phyloP scores from a whole-genome alignment of 1,284 basidiomycete genomes.

The Entoloma clypeatum region DNA sequence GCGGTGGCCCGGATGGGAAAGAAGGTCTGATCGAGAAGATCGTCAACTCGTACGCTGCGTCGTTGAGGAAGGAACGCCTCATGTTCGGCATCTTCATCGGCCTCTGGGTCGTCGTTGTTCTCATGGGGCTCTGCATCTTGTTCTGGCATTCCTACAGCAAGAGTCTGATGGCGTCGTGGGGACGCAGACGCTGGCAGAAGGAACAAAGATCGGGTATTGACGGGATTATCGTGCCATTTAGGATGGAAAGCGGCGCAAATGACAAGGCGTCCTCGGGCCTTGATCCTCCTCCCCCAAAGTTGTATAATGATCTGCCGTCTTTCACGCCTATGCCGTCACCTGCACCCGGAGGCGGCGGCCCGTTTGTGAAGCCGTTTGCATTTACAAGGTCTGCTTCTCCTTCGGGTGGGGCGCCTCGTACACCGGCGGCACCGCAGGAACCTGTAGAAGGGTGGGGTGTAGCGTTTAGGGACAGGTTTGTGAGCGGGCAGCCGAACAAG shows the following conservation, averaged over 20 bases:
- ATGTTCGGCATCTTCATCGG: constrained; percentile 82
- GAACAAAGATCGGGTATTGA: constrained; percentile 49
- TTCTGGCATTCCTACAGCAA: constrained; percentile 64
- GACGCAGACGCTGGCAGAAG: constrained; percentile 46
- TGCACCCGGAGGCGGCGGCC: constrained; percentile 32
- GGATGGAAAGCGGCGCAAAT: too few relatives aligned
- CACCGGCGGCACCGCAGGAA: constrained; percentile 21
- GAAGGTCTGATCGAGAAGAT: constrained; percentile 72
- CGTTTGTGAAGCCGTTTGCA: constrained; percentile 39
- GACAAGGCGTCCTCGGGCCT: too few relatives aligned
- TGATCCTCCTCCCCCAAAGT: too few relatives aligned
- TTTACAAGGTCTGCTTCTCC: constrained; percentile 31
- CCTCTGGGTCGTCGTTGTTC: constrained; percentile 73
- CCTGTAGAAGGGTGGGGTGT: constrained; percentile 44
- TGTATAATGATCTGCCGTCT: constrained; percentile 33
- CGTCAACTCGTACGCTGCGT: constrained; percentile 67
- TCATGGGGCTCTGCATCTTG: constrained; percentile 66
- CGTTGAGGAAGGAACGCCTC: constrained; percentile 74
- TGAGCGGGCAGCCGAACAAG: constrained; percentile 33
- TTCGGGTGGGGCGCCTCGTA: constrained; percentile 15
- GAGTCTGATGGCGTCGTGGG: constrained; percentile 41
- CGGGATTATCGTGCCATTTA: constrained; percentile 42
- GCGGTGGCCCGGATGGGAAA: constrained; percentile 49
- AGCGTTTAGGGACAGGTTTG: constrained; percentile 39
- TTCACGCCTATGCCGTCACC: constrained; percentile 51